Percentiles rank a stretch among this genome's conserved stretches.
Evolutionary conservation across 129 eudicot species (phyloP).

Genomic region (Daucus carota): DH1_v3.0 NC_030381.2:28321001-28321500

Average conservation of each 20-base stretch:
- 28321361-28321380: slow-evolving; percentile 56
- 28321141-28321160: slow-evolving; percentile 65
- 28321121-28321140: slow-evolving; percentile 82
- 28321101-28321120: slow-evolving; percentile 96
- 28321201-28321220: slow-evolving; percentile 80
- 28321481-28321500: slow-evolving; percentile 56
- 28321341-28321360: slow-evolving; percentile 84
- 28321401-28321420: slow-evolving; percentile 59
- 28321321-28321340: slow-evolving; percentile 60
- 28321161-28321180: slow-evolving; percentile 87
- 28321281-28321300: slow-evolving; percentile 89
- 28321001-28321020: slow-evolving; percentile 82
- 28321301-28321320: slow-evolving; percentile 68
- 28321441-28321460: slow-evolving; percentile 50
- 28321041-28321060: slow-evolving; percentile 88
- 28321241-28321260: slow-evolving; percentile 82
- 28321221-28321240: slow-evolving; percentile 92
- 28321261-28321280: slow-evolving; percentile 67
- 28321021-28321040: slow-evolving; percentile 90
- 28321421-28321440: slow-evolving; percentile 69
- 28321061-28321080: slow-evolving; percentile 80
- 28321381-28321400: slow-evolving; percentile 55
- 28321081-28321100: slow-evolving; percentile 86
- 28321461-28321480: slow-evolving; percentile 82
- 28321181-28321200: slow-evolving; percentile 69